A percentile compares a stretch with the other conserved stretches of the same genome.
Evolutionary conservation across 768 basidiomycete genomes (phyloP).

Genomic region (Tulasnella sp.): DNA sequence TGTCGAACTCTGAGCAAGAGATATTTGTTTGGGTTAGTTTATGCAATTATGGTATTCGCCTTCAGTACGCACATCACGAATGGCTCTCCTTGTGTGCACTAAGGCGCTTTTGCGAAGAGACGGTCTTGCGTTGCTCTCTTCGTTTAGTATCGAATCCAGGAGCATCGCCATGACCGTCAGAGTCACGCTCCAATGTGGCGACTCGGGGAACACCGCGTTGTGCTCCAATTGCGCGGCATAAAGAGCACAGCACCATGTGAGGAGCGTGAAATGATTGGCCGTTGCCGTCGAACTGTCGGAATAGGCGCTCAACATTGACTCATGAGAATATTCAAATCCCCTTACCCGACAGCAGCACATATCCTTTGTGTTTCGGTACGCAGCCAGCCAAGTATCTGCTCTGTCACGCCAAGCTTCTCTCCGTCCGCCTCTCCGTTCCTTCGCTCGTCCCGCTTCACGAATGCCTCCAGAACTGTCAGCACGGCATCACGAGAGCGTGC

Average conservation of each 20-base stretch:
- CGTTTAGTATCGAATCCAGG: slow-evolving; percentile 47
- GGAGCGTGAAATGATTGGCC: slow-evolving; percentile 52
- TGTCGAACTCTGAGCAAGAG: slow-evolving; percentile 11
- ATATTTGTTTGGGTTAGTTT: too few species aligned
- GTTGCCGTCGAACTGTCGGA: slow-evolving; percentile 45
- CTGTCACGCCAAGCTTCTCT: slow-evolving; percentile 41
- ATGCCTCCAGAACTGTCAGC: slow-evolving; percentile 49
- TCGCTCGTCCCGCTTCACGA: slow-evolving; percentile 54
- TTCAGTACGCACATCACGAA: slow-evolving; percentile 31
- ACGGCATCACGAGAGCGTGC: slow-evolving; percentile 57
- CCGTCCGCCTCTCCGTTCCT: slow-evolving; percentile 32
- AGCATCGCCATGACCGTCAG: slow-evolving; percentile 47
- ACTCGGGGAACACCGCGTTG: slow-evolving; percentile 36
- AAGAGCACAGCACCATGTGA: slow-evolving; percentile 58
- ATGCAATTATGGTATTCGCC: neutral
- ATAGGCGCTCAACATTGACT: neutral
- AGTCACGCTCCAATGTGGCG: slow-evolving; percentile 42
- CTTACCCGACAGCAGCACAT: slow-evolving; percentile 36
- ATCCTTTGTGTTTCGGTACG: slow-evolving; percentile 43
- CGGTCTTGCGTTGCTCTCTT: slow-evolving; percentile 41
- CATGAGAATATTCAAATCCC: slow-evolving; percentile 41
- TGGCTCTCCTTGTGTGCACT: slow-evolving; percentile 49
- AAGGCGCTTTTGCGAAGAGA: slow-evolving; percentile 51
- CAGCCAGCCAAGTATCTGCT: slow-evolving; percentile 69
- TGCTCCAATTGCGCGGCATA: slow-evolving; percentile 41